These are phyloP conservation scores for Onygenales sp. DNA, from an alignment of 2,329 filamentous ascomycete species.

Conservation along the genomic window DNA sequence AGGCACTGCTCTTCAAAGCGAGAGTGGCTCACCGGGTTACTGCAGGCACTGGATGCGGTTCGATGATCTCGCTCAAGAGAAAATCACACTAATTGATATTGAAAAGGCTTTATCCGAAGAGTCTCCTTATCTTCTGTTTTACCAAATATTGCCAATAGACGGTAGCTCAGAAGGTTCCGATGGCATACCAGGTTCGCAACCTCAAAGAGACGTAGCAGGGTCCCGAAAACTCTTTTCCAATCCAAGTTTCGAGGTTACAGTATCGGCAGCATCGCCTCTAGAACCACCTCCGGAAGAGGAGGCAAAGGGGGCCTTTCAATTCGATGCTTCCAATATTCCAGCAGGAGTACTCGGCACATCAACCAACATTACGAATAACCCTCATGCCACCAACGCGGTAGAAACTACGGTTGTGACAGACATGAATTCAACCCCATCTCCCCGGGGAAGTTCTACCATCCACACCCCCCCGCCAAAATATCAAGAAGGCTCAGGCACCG, in stretches of 20 bases:
- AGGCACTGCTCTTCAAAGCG: constrained; percentile 42
- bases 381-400: neutral
- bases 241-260: neutral
- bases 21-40: constrained; percentile 42
- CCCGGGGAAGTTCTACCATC: neutral
- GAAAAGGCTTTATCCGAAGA: constrained; percentile 70
- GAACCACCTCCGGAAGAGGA: neutral
- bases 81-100: constrained; percentile 69
- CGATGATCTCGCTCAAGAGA: constrained; percentile 68
- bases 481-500: neutral
- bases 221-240: neutral
- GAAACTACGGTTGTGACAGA: neutral
- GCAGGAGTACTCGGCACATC: neutral
- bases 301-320: neutral
- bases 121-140: constrained; percentile 90
- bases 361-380: neutral
- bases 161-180: constrained; percentile 43
- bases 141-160: constrained; percentile 82
- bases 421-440: neutral
- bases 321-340: neutral
- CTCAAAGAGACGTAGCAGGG: neutral
- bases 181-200: neutral
- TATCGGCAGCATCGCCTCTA: neutral
- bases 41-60: constrained; percentile 81
- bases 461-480: neutral